Evolutionary conservation across 2,329 filamentous ascomycete genomes (phyloP).

Genomic region (Emydomyces testavorans): DNA sequence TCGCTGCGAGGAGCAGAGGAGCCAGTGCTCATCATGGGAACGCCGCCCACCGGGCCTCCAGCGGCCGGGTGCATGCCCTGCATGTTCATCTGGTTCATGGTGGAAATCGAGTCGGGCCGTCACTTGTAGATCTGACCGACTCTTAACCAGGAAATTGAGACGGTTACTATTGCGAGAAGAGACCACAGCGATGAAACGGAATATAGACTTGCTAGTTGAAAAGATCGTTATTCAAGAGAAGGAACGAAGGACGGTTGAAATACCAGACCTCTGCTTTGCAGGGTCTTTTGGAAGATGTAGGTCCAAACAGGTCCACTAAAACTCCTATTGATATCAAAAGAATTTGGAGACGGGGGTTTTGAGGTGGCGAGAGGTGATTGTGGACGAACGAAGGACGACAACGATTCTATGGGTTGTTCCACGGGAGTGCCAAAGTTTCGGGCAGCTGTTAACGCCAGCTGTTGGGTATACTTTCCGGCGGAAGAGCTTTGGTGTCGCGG

Average conservation of each 20-base stretch:
- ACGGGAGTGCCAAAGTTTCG: constrained; percentile 1
- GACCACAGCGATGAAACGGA: not conserved
- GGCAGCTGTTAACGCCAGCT: constrained; percentile 1
- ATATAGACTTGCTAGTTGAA: not conserved
- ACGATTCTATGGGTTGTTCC: not conserved
- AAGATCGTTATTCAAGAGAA: not conserved
- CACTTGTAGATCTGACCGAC: constrained; percentile 23
- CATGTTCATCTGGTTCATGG: constrained; percentile 48
- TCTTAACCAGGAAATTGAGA: constrained; percentile 5
- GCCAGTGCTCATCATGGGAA: constrained; percentile 45
- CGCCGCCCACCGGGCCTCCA: constrained; percentile 47
- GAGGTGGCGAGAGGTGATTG: constrained; percentile 1
- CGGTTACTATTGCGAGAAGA: not conserved
- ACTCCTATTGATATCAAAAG: not conserved
- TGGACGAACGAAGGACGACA: constrained; percentile 2
- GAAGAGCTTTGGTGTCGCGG: not conserved
- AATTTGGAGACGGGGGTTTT: not conserved
- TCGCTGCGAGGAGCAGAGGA: constrained; percentile 36
- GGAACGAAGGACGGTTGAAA: not conserved
- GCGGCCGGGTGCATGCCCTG: constrained; percentile 44
- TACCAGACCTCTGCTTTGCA: not conserved
- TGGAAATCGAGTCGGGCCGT: constrained; percentile 26
- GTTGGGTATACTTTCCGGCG: not conserved
- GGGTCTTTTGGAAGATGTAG: not conserved
- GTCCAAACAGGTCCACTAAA: not conserved